These are phyloP conservation scores for Acer campestre DNA, from an alignment of 345 rosid species.

Conservation along the genomic window DNA sequence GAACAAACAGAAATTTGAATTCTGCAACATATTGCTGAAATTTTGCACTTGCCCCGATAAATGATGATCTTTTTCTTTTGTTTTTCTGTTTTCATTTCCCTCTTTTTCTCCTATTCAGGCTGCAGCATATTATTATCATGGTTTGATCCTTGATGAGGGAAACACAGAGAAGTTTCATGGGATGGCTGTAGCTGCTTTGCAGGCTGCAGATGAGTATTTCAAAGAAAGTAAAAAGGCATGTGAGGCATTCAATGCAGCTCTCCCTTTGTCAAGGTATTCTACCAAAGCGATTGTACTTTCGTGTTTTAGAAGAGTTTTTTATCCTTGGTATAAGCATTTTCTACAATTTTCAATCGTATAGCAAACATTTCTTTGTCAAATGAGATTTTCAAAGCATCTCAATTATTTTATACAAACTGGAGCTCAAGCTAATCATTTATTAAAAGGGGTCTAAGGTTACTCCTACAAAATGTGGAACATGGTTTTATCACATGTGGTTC, in stretches of 20 bases:
- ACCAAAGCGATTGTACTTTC: neutral
- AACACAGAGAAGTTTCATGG: constrained; percentile 95
- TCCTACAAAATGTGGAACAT: neutral
- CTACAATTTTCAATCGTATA: neutral
- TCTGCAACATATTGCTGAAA: neutral
- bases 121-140: constrained; percentile 98
- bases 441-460: neutral
- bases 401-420: constrained; percentile 2
- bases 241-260: constrained; percentile 67
- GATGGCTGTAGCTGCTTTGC: constrained; percentile 96
- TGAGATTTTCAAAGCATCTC: neutral
- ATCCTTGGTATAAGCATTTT: neutral
- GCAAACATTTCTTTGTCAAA: neutral
- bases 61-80: neutral
- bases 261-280: constrained; percentile 85
- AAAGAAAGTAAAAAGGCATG: constrained; percentile 82
- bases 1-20: neutral
- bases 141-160: constrained; percentile 95
- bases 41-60: neutral
- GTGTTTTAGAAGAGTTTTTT: constrained; percentile 3
- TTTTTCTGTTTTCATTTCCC: neutral
- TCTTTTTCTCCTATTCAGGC: constrained; percentile 56
- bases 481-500: neutral
- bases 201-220: constrained; percentile 91
- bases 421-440: neutral